Percentiles rank a stretch among this genome's conserved stretches.
These are phyloP conservation scores for Phytophthora syringae DNA, from an alignment of 352 stramenopile species.

Conservation along the genomic window DNA sequence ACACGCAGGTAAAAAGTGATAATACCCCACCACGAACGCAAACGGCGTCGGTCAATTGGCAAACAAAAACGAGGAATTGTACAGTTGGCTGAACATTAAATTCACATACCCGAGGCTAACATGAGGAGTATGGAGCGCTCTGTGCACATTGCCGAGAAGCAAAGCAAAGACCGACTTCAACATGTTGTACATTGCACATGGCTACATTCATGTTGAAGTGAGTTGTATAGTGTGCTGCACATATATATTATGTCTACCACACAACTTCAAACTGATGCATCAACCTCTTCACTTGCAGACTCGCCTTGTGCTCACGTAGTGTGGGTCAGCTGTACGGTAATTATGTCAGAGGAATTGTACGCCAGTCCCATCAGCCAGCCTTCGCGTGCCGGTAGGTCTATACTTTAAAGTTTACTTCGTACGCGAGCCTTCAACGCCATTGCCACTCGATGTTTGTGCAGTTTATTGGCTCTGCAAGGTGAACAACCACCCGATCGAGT, in stretches of 20 bases:
- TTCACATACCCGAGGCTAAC: too few relatives aligned
- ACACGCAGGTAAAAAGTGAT: constrained; percentile 4
- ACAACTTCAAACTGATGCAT: constrained; percentile 38
- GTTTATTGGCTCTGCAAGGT: constrained; percentile 78
- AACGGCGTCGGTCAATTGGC: too few relatives aligned
- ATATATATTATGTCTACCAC: not conserved
- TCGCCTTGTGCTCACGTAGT: constrained; percentile 1
- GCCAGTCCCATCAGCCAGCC: constrained; percentile 70
- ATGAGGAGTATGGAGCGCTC: too few relatives aligned
- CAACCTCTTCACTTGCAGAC: constrained; percentile 22
- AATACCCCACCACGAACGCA: too few relatives aligned
- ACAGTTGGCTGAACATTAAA: too few relatives aligned
- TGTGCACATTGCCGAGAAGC: too few relatives aligned
- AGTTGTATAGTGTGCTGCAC: constrained; percentile 3
- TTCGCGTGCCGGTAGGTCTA: constrained; percentile 49
- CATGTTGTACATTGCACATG: too few relatives aligned
- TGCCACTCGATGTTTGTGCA: constrained; percentile 21
- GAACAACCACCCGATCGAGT: constrained; percentile 66
- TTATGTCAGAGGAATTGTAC: constrained; percentile 62
- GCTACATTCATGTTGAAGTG: constrained; percentile 17
- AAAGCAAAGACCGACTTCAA: too few relatives aligned
- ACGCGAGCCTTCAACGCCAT: not conserved
- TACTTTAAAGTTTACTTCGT: not conserved
- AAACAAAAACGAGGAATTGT: too few relatives aligned
- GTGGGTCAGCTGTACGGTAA: too few relatives aligned